Evolutionary conservation across 2,329 filamentous ascomycete species (phyloP).

Genomic region (Aureobasidium sp.): DNA sequence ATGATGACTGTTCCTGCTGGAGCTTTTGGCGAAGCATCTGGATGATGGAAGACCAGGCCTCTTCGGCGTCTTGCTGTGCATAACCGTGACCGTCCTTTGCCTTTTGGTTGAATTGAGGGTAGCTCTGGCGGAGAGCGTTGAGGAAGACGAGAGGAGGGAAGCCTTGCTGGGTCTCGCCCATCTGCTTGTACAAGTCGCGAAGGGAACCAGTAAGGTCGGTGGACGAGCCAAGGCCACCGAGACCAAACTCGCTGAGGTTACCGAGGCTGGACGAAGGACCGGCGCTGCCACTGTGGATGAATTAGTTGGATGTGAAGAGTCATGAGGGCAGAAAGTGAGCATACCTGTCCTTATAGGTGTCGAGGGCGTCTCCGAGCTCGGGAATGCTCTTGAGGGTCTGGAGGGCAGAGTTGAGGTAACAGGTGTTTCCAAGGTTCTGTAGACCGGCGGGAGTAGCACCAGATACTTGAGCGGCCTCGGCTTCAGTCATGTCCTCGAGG

Average conservation of each 20-base stretch:
- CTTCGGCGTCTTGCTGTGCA: conserved; percentile 97
- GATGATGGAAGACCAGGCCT: conserved; percentile 95
- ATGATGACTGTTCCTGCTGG: conserved; percentile 47
- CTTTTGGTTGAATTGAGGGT: conserved; percentile 88
- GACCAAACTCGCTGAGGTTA: conserved; percentile 45
- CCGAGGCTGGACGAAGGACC: conserved; percentile 23
- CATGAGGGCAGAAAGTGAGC: background rate
- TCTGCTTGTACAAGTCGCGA: conserved; percentile 75
- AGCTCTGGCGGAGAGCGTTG: conserved; percentile 65
- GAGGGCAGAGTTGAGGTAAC: conserved; percentile 96
- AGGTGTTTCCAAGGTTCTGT: conserved; percentile 92
- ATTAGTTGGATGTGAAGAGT: background rate
- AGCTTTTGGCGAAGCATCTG: conserved; percentile 73
- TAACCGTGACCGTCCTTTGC: conserved; percentile 74
- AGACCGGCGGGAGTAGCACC: conserved; percentile 83
- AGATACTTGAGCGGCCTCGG: conserved; percentile 72
- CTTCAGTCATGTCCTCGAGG: conserved; percentile 94
- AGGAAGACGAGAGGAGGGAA: conserved; percentile 79
- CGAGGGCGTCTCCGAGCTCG: conserved; percentile 75
- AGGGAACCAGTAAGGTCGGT: conserved; percentile 70
- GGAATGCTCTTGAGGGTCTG: conserved; percentile 83
- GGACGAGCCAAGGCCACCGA: conserved; percentile 50
- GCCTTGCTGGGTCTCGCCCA: conserved; percentile 82
- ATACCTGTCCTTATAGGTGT: conserved; percentile 45
- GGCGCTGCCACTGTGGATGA: background rate